phyloP scores from a whole-genome alignment of 805 yeast genomes.

The Pichia manshurica region DNA sequence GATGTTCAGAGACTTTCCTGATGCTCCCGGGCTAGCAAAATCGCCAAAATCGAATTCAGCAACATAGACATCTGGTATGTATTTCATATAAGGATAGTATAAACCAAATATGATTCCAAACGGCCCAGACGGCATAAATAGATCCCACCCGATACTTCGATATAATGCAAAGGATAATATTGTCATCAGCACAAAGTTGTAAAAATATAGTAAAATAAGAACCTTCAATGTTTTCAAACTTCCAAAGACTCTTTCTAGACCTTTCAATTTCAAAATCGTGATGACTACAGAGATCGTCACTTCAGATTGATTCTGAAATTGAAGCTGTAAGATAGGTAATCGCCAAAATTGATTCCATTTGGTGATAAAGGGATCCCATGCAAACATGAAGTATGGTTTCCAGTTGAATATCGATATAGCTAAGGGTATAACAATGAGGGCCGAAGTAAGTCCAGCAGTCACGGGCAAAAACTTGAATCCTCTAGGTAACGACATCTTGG shows the following conservation, averaged over 20 bases:
- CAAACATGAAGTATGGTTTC: slow-evolving; percentile 39
- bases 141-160: slow-evolving; percentile 29
- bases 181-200: slow-evolving; percentile 38
- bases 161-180: slow-evolving; percentile 32
- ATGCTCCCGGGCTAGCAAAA: slow-evolving; percentile 18
- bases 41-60: slow-evolving; percentile 33
- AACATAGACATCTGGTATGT: slow-evolving; percentile 37
- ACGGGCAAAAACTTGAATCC: slow-evolving; percentile 36
- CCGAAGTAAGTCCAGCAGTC: slow-evolving; percentile 32
- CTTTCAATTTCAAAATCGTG: slow-evolving; percentile 46
- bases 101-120: slow-evolving; percentile 36
- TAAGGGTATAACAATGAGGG: slow-evolving; percentile 35
- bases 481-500: slow-evolving; percentile 20
- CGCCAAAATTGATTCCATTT: slow-evolving; percentile 58
- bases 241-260: slow-evolving; percentile 54
- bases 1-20: slow-evolving; percentile 27
- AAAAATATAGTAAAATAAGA: slow-evolving; percentile 38
- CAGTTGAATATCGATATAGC: slow-evolving; percentile 37
- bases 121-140: slow-evolving; percentile 43
- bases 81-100: slow-evolving; percentile 35
- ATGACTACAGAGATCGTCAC: slow-evolving; percentile 40
- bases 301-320: slow-evolving; percentile 58
- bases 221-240: slow-evolving; percentile 47
- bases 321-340: slow-evolving; percentile 41
- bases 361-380: slow-evolving; percentile 48